Base-by-base conservation (phyloP, 2,329 filamentous ascomycete species). In the Chrysosporium queenslandicum region DNA sequence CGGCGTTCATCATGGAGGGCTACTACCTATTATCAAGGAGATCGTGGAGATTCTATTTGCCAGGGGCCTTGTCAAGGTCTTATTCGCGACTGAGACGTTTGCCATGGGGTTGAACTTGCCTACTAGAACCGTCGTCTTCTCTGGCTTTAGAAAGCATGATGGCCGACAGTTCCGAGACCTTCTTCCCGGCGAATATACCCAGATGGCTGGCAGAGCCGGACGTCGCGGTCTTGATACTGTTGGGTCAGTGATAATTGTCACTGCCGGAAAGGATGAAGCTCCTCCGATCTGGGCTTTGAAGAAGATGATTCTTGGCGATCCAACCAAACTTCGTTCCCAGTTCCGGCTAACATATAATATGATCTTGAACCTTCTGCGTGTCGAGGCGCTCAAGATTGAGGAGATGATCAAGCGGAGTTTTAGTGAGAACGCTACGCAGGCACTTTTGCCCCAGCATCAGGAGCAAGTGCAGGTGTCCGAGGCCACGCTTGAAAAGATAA, bases 401-500 rank as follows among this genome's bases (percentile, higher is more conserved):
- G 92, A 98, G 70, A 98, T 98, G 92, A 98, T 98, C 74, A 98
- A 98, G 77, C 85, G 92, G 59, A 96, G 90, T 67, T 98, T 98
- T 75, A 96, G 91, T 49, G 92, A 98, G 68, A 92, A 98, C 69
- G 91, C 91, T 21, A 97, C 91, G 0, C 92, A 98, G 65, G 90
- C 94, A 56, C 72, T 97, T 11, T 75, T 97, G 1, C 92, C 92
- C 0, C 90, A 97, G 68, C 91, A 97, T 61, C 90, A 98, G 69
- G 94, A 94, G 68, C 86, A 89, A 53, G 88, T 98, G 56, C 89
- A 91, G 66, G 61, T 95, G 2, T 94, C 90, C 0, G 90, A 98
- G 67, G 90, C 87, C 3, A 91, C 94, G 70, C 71, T 98, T 52
- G 88, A 83, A 50, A 94, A 91, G 70, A 81, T 97, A 64, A 94